Evolutionary conservation across 2,329 filamentous ascomycete species (phyloP).

Genomic region (Golovinomyces cichoracearum): DNA sequence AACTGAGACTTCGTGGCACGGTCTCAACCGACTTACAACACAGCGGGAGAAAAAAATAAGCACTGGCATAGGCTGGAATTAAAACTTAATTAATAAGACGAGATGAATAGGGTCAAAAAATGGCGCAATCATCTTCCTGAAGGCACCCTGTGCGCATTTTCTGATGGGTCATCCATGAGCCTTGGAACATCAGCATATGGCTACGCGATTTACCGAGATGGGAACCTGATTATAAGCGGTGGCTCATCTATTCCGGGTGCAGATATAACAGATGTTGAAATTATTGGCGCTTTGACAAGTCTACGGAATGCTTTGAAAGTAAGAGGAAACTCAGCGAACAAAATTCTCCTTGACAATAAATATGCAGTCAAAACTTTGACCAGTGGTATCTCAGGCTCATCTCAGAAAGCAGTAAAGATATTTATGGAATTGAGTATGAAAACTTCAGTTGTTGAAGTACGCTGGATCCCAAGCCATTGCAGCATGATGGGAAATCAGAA

Average conservation of each 20-base stretch:
- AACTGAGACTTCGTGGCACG: background rate
- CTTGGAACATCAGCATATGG: background rate
- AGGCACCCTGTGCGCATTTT: background rate
- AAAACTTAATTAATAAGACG: background rate
- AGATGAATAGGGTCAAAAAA: background rate
- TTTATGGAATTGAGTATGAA: background rate
- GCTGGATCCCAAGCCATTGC: background rate
- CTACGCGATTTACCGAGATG: background rate
- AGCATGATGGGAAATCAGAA: background rate
- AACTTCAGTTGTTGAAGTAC: background rate
- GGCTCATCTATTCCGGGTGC: background rate
- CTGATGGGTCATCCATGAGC: background rate
- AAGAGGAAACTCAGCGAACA: background rate
- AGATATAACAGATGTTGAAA: background rate
- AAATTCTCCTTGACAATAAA: background rate
- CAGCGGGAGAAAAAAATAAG: background rate
- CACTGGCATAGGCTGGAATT: background rate
- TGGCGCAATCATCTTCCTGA: background rate
- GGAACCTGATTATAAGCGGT: background rate
- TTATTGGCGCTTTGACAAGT: background rate
- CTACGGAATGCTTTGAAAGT: background rate
- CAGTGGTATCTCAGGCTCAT: background rate
- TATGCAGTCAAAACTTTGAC: background rate
- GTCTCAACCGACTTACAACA: background rate
- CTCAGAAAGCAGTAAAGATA: background rate